phyloP scores from a whole-genome alignment of 495 filamentous ascomycete species.

The Aspergillus homomorphus region DNA sequence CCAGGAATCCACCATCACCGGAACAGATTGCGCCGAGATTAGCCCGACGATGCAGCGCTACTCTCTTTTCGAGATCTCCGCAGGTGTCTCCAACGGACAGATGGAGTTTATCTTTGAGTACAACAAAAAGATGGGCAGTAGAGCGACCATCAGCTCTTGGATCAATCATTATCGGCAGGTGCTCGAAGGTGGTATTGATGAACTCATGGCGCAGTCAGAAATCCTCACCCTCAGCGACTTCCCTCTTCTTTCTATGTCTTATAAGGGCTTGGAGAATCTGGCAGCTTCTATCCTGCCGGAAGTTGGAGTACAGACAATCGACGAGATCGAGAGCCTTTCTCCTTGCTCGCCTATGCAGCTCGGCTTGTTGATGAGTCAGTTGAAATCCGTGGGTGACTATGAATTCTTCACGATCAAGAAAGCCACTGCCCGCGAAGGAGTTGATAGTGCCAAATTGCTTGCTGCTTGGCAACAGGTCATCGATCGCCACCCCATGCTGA shows the following conservation, averaged over 20 bases:
- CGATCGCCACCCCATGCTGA: conserved; percentile 41
- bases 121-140: background rate
- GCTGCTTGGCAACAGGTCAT: conserved; percentile 48
- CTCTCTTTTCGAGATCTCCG: background rate
- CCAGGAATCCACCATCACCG: conserved; percentile 19
- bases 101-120: background rate
- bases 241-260: conserved; percentile 4
- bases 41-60: background rate
- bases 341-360: conserved; percentile 44
- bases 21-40: background rate
- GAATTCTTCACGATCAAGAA: conserved; percentile 19
- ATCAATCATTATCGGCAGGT: background rate
- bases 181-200: background rate
- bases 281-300: conserved; percentile 8
- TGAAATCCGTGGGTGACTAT: conserved; percentile 35
- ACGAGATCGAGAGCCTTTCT: conserved; percentile 41
- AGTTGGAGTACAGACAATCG: conserved; percentile 17
- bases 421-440: background rate
- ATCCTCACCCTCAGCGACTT: conserved; percentile 10
- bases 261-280: conserved; percentile 14
- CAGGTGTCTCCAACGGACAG: background rate
- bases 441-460: conserved; percentile 26
- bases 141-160: background rate
- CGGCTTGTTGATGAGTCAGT: conserved; percentile 45
- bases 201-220: background rate